phyloP scores from a whole-genome alignment of 2,329 filamentous ascomycete genomes.

The Dothideomycetes sp. region DNA sequence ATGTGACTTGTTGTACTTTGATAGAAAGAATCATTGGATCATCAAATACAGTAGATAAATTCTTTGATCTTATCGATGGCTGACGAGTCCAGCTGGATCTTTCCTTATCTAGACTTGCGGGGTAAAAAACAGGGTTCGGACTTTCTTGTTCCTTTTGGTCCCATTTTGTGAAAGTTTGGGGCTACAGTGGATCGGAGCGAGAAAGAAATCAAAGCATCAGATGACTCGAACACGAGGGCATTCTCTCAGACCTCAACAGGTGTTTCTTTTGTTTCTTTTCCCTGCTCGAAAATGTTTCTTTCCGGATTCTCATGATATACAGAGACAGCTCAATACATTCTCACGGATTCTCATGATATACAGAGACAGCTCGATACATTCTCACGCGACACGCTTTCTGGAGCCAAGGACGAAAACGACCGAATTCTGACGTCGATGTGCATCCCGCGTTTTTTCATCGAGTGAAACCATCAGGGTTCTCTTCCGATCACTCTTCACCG shows the following conservation, averaged over 20 bases:
- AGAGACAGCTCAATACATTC: neutral
- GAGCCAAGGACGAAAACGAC: neutral
- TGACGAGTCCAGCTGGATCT: no score
- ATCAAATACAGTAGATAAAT: no score
- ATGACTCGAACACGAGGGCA: constrained; percentile 4
- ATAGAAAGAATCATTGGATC: no score
- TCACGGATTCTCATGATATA: neutral
- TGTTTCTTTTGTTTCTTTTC: neutral
- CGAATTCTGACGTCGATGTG: constrained; percentile 5
- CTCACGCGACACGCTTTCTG: neutral
- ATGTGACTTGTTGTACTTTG: no score
- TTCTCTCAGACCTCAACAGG: neutral
- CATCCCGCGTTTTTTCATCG: neutral
- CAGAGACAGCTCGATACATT: neutral
- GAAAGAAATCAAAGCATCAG: constrained; percentile 5
- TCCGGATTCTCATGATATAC: neutral
- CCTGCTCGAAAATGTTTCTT: neutral
- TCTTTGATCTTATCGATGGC: no score
- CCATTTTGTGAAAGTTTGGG: neutral
- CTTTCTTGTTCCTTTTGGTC: no score
- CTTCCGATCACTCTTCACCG: neutral
- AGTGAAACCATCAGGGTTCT: constrained; percentile 9
- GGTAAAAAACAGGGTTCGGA: no score
- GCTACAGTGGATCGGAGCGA: neutral
- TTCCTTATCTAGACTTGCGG: neutral